phyloP scores from a whole-genome alignment of 306 rosid genomes.

The Hippophae rhamnoides region DNA sequence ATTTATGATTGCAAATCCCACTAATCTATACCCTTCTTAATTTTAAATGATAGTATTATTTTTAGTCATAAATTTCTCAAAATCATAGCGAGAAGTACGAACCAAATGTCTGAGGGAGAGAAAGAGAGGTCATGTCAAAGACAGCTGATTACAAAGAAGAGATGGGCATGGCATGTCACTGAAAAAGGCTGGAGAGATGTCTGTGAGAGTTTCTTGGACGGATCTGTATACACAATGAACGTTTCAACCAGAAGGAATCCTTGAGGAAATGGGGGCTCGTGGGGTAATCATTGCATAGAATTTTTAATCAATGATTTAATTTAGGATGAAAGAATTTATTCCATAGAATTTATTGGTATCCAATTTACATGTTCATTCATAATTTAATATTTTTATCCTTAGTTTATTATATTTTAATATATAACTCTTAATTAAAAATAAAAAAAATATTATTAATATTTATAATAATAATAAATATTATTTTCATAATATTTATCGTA shows the following conservation, averaged over 20 bases:
- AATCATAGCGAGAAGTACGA: neutral
- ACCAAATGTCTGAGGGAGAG: neutral
- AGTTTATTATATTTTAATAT: too few relatives aligned
- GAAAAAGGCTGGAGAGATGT: slow-evolving; percentile 16
- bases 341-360: too few relatives aligned
- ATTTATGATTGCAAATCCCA: too few relatives aligned
- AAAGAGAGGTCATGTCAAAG: slow-evolving; percentile 32
- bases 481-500: too few relatives aligned
- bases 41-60: too few relatives aligned
- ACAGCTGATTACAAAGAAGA: slow-evolving; percentile 17
- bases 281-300: slow-evolving; percentile 38
- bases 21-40: too few relatives aligned
- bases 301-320: slow-evolving; percentile 18
- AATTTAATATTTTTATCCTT: too few relatives aligned
- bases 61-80: too few relatives aligned
- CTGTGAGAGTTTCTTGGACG: slow-evolving; percentile 9
- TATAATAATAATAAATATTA: too few relatives aligned
- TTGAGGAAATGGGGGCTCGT: slow-evolving; percentile 4
- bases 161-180: slow-evolving; percentile 35
- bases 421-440: too few relatives aligned
- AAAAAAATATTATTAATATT: too few relatives aligned
- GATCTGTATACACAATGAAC: slow-evolving; percentile 22
- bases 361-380: too few relatives aligned
- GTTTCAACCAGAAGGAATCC: neutral
- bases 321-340: neutral